Percentiles rank a stretch among this genome's conserved stretches.
phyloP scores from a whole-genome alignment of 768 basidiomycete species.

The Clitopilus passeckerianus region DNA sequence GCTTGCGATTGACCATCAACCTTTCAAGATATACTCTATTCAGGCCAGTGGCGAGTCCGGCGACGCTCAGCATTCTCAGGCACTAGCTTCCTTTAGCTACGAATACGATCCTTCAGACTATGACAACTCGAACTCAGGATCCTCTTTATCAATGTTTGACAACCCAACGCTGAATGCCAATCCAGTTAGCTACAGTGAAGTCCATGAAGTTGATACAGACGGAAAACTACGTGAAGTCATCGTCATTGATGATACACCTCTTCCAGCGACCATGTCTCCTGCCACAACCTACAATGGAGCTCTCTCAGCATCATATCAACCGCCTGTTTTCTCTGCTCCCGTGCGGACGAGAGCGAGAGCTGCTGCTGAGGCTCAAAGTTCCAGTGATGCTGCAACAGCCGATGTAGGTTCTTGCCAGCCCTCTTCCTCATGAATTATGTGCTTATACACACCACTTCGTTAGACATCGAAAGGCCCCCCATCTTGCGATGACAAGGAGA shows the following conservation, averaged over 20 bases:
- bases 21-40: too few relatives aligned
- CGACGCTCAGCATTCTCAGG: too few relatives aligned
- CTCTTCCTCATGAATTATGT: conserved; percentile 16
- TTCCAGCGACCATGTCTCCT: conserved; percentile 75
- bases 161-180: too few relatives aligned
- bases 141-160: too few relatives aligned
- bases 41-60: too few relatives aligned
- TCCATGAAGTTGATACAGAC: conserved; percentile 78
- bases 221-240: conserved; percentile 82
- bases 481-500: conserved; percentile 95
- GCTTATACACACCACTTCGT: conserved; percentile 19
- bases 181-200: conserved; percentile 84
- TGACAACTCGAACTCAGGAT: too few relatives aligned
- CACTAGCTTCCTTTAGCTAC: too few relatives aligned
- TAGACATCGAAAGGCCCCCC: conserved; percentile 64
- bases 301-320: conserved; percentile 78
- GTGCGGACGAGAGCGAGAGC: conserved; percentile 83
- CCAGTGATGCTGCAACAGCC: conserved; percentile 57
- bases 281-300: conserved; percentile 65
- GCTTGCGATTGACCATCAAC: too few relatives aligned
- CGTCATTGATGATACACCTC: conserved; percentile 89
- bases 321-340: conserved; percentile 68
- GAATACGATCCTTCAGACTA: too few relatives aligned
- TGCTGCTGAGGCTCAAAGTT: conserved; percentile 77
- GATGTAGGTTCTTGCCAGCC: conserved; percentile 48